These are phyloP conservation scores for Fibroporia radiculosa DNA, from an alignment of 768 basidiomycete genomes.

Conservation along the genomic window DNA sequence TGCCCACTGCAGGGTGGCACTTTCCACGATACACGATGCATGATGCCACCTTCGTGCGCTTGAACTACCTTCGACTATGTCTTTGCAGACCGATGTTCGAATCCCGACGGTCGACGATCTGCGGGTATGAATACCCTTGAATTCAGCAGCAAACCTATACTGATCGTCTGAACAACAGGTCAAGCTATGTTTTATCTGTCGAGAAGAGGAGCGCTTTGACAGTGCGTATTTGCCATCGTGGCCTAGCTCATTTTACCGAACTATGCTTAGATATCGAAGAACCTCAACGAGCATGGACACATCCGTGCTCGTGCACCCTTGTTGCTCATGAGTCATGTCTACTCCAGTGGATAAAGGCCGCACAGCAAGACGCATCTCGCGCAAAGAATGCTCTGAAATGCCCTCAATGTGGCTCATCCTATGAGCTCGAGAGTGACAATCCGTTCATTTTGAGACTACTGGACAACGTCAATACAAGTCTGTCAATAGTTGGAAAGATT, in stretches of 20 bases:
- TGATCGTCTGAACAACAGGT: conserved; percentile 29
- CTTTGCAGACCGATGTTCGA: conserved; percentile 2
- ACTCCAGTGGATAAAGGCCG: conserved; percentile 69
- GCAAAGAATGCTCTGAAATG: conserved; percentile 66
- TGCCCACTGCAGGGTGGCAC: background rate
- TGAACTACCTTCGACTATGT: background rate
- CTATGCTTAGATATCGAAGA: conserved; percentile 30
- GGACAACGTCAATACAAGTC: conserved; percentile 38
- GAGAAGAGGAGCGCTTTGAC: conserved; percentile 59
- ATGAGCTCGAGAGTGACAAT: conserved; percentile 61
- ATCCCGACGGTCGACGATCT: conserved; percentile 29
- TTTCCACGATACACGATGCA: background rate
- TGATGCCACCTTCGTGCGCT: background rate
- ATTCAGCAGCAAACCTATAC: background rate
- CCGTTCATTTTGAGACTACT: conserved; percentile 44
- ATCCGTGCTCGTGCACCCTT: conserved; percentile 76
- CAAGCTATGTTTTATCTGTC: conserved; percentile 76
- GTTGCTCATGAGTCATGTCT: conserved; percentile 77
- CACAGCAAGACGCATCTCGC: conserved; percentile 48
- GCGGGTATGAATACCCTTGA: conserved; percentile 11
- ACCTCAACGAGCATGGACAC: conserved; percentile 58
- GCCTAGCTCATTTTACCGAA: background rate
- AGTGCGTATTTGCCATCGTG: conserved; percentile 17
- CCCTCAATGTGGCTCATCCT: conserved; percentile 64
- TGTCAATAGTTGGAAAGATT: conserved; percentile 45